Percentiles rank a stretch among this genome's conserved stretches.
Conservation (phyloP, 345 rosid genomes). For the Leavenworthia alabamica region DNA sequence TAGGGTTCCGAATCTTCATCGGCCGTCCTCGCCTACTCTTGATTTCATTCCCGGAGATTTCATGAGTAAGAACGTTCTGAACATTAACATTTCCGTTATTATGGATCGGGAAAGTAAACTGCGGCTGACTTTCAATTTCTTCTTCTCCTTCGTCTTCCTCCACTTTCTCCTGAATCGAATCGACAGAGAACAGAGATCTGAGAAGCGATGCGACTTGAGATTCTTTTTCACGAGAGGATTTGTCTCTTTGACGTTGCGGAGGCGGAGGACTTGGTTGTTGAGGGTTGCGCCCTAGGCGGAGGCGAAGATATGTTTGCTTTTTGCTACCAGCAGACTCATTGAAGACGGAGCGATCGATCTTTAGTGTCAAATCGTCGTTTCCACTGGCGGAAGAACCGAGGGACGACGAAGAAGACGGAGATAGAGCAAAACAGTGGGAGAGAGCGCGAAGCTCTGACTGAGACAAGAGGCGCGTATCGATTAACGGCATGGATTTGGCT, state of each 20-base stretch:
- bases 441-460: constrained; percentile 64
- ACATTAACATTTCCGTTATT: constrained; percentile 14
- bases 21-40: constrained; percentile 69
- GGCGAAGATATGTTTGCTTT: constrained; percentile 84
- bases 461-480: constrained; percentile 60
- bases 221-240: constrained; percentile 43
- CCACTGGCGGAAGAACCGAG: constrained; percentile 26
- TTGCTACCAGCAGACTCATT: constrained; percentile 96
- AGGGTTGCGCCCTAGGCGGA: constrained; percentile 61
- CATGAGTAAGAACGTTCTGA: constrained; percentile 25
- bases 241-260: constrained; percentile 22
- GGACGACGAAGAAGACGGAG: constrained; percentile 41
- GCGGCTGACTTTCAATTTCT: constrained; percentile 25
- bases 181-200: constrained; percentile 50
- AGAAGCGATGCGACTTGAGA: constrained; percentile 42
- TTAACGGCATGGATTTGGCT: constrained; percentile 44
- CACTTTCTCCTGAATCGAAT: constrained; percentile 21
- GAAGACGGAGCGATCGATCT: constrained; percentile 83
- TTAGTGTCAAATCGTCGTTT: constrained; percentile 51
- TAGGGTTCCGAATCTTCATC: constrained; percentile 33
- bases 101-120: constrained; percentile 37
- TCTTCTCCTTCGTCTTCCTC: constrained; percentile 23
- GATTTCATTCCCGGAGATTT: constrained; percentile 17
- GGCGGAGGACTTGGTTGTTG: constrained; percentile 25
- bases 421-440: constrained; percentile 48